Evolutionary conservation across 495 filamentous ascomycete species (phyloP), one percentile per base, ranked within the genome.

Genomic region (Hypoxylon rickii): DNA sequence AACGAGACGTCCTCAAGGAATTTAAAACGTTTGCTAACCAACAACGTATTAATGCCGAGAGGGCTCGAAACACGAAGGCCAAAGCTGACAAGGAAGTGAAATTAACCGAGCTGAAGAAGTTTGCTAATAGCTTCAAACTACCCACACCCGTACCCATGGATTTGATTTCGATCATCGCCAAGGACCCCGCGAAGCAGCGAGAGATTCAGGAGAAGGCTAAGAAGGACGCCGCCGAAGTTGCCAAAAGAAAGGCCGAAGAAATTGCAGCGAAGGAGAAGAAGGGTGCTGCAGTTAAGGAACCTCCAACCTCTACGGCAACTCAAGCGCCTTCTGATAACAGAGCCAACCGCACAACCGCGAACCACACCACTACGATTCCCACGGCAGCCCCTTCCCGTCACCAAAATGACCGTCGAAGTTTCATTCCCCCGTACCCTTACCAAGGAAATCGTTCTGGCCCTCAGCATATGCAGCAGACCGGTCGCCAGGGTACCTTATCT

Each of bases 101-200:
- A 74, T 69, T 99, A 47, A 92, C 88, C 51, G 94, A 99, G 65
- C 74, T 99, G 50, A 92, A 92, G 81, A 96, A 91, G 58, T 99
- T 99, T 65, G 89, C 95, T 0, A 77, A 87, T 63, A 94, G 79
- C 70, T 99, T 99, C 78, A 97, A 96, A 71, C 82, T 99, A 1
- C 82, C 85, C 8, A 96, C 91, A 1, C 90, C 90, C 7, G 91
- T 99, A 7, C 94, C 94, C 5, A 84, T 83, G 54, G 94, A 99
- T 71, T 72, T 99, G 39, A 89, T 99, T 17, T 85, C 89, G 2
- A 99, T 99, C 56, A 86, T 99, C 36, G 92, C 94, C 16, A 99
- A 97, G 68, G 94, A 99, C 67, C 89, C 88, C 16, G 77, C 75
- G 37, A 97, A 97, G 74, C 94, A 99, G 73, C 83, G 90, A 58